Percentiles rank a stretch among this genome's conserved stretches.
phyloP scores from a whole-genome alignment of 371 early-diverging fungal species.

The Mortierella sp. region DNA sequence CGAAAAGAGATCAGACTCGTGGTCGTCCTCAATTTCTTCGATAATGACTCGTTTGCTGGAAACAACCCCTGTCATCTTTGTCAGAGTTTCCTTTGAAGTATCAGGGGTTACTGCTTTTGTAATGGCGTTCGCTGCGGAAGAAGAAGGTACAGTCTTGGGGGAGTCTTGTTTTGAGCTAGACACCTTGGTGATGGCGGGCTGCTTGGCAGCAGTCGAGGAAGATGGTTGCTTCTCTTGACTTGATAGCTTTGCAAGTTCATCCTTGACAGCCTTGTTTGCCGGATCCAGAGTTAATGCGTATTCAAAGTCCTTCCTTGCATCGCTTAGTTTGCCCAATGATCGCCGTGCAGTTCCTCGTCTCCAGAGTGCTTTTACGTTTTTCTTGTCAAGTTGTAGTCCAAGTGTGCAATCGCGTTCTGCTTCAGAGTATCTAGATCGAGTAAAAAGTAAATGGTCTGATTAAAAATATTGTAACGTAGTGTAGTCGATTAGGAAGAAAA shows the following conservation, averaged over 20 bases:
- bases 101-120: background rate
- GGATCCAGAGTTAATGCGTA: slow-evolving; percentile 75
- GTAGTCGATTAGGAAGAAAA: background rate
- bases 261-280: slow-evolving; percentile 67
- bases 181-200: background rate
- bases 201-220: background rate
- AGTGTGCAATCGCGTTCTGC: slow-evolving; percentile 80
- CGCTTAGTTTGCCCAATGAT: slow-evolving; percentile 63
- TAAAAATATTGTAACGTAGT: background rate
- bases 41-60: slow-evolving; percentile 44
- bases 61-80: background rate
- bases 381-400: slow-evolving; percentile 71
- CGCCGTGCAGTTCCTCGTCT: slow-evolving; percentile 79
- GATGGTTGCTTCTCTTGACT: background rate
- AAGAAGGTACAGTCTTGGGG: too few relatives aligned
- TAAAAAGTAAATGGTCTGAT: background rate
- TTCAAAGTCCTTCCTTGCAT: slow-evolving; percentile 75
- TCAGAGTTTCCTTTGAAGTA: background rate
- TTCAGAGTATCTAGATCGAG: slow-evolving; percentile 61
- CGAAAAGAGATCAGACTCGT: slow-evolving; percentile 24
- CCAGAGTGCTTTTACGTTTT: slow-evolving; percentile 86
- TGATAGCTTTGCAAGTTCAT: slow-evolving; percentile 65
- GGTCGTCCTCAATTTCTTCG: slow-evolving; percentile 29
- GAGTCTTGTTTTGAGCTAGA: background rate
- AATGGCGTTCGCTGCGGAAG: background rate